Evolutionary conservation across 495 filamentous ascomycete species (phyloP), one percentile per base, ranked within the genome.

Genomic region (Lophiostoma macrostomum): DNA sequence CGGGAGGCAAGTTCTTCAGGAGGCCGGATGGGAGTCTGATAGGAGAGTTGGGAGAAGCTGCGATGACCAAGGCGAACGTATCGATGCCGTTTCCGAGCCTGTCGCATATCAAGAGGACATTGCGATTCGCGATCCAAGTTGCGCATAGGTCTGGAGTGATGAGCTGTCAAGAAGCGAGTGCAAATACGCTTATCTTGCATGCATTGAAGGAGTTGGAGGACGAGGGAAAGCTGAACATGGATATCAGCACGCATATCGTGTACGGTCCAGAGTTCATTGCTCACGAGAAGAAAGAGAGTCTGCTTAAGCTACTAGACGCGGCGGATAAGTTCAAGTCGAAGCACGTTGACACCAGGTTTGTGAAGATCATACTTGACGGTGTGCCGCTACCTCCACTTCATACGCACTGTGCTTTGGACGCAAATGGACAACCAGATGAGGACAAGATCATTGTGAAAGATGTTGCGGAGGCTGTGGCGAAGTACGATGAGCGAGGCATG

Each of bases 361-460:
- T 60, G 7, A 60, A 60, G 35, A 56, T 60, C 36, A 56, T 56
- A 18, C 34, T 60, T 11, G 56, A 60, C 34, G 56, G 56, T 27
- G 52, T 60, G 4, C 56, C 56, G 2, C 41, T 28, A 31, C 37
- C 50, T 1, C 56, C 56, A 5, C 29, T 54, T 13, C 35, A n/a
- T 45, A 56, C 58, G 13, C 58, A 61, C 36, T 52, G 48, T 20
- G 43, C 19, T 3, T 35, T 60, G 10, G 35, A 56, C 29, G 43
- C 36, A 10, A 16, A 43, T 29, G 46, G 45, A 24, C 12, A 37
- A 4, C 35, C 36, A 14, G 46, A 58, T 20, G 4, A 32, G 29
- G 22, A 7, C 25, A 50, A 58, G 20, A n/a, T 58, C 19, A 13
- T 37, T 14, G 41, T 53, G 3, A 8, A 40, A 18, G 48, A 41